These are phyloP conservation scores for Sarocladium oryzae DNA, from an alignment of 2,329 filamentous ascomycete genomes.

Conservation along the genomic window DNA sequence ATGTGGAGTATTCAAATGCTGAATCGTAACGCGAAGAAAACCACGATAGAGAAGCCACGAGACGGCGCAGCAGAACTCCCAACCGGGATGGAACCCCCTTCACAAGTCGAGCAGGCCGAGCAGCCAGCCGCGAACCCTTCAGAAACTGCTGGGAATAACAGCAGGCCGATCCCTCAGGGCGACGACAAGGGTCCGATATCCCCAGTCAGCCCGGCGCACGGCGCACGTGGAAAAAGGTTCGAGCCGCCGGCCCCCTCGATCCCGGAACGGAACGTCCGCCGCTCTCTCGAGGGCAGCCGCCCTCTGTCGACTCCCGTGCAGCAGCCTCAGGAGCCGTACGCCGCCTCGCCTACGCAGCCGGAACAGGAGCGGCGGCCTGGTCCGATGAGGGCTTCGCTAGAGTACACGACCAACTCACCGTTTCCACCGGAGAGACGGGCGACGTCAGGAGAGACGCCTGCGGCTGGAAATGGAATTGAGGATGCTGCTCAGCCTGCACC, in stretches of 20 bases:
- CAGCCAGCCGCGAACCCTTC: no score
- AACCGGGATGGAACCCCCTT: slow-evolving; percentile 3
- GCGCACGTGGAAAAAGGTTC: no score
- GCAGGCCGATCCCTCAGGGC: neutral
- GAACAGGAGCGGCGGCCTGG: no score
- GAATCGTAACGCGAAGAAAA: neutral
- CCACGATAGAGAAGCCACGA: slow-evolving; percentile 3
- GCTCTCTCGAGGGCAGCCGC: slow-evolving; percentile 1
- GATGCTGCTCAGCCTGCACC: no score
- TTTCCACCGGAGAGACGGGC: neutral
- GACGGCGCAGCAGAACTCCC: neutral
- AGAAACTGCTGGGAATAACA: neutral
- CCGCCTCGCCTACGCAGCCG: neutral
- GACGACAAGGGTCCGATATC: slow-evolving; percentile 1
- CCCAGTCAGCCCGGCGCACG: neutral
- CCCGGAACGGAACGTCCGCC: neutral
- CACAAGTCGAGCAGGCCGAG: neutral
- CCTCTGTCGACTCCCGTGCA: neutral
- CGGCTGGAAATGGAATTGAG: no score
- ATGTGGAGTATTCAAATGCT: no score
- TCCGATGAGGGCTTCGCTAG: neutral
- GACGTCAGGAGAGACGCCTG: neutral
- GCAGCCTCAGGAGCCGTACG: slow-evolving; percentile 3
- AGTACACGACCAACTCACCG: slow-evolving; percentile 3
- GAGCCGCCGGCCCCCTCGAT: neutral